Conservation (phyloP, 768 basidiomycete genomes). For the Boletus insuetus region DNA sequence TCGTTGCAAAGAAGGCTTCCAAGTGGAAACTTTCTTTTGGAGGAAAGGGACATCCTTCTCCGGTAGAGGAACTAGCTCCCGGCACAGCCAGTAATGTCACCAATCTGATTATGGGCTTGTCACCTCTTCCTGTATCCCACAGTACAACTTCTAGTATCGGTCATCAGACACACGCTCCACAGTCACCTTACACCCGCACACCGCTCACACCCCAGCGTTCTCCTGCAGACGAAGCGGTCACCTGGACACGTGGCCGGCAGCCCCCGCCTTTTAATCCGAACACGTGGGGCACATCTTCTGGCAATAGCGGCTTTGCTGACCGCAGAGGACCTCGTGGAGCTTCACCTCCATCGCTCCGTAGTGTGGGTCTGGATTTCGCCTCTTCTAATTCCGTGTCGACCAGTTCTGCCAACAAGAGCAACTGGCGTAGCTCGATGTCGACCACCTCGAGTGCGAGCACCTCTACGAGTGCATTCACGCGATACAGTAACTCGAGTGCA, state of each 20-base stretch:
- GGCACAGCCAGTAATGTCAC: conserved; percentile 78
- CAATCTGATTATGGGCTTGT: conserved; percentile 63
- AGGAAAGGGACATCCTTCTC: conserved; percentile 55
- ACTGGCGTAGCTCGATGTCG: conserved; percentile 78
- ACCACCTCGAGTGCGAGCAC: conserved; percentile 68
- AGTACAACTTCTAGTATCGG: neutral
- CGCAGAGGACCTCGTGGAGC: conserved; percentile 41
- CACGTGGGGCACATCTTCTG: conserved; percentile 20
- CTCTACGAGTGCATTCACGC: conserved; percentile 70
- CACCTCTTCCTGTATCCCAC: conserved; percentile 17
- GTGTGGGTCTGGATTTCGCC: conserved; percentile 43
- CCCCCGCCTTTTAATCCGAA: conserved; percentile 21
- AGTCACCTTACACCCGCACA: conserved; percentile 28
- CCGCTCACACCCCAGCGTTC: conserved; percentile 34
- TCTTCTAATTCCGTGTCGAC: conserved; percentile 65
- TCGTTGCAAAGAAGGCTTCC: conserved; percentile 70
- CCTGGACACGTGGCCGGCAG: conserved; percentile 52
- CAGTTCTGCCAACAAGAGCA: conserved; percentile 38
- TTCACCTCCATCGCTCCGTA: conserved; percentile 62
- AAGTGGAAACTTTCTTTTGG: conserved; percentile 51
- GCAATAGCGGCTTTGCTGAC: conserved; percentile 25
- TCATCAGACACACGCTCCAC: conserved; percentile 11
- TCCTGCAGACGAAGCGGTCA: conserved; percentile 41
- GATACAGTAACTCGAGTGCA: conserved; percentile 67
- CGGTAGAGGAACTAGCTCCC: conserved; percentile 39